Percentiles rank a stretch among this genome's conserved stretches.
These are phyloP conservation scores for Neurospora sp. DNA, from an alignment of 495 filamentous ascomycete genomes.

Conservation along the genomic window DNA sequence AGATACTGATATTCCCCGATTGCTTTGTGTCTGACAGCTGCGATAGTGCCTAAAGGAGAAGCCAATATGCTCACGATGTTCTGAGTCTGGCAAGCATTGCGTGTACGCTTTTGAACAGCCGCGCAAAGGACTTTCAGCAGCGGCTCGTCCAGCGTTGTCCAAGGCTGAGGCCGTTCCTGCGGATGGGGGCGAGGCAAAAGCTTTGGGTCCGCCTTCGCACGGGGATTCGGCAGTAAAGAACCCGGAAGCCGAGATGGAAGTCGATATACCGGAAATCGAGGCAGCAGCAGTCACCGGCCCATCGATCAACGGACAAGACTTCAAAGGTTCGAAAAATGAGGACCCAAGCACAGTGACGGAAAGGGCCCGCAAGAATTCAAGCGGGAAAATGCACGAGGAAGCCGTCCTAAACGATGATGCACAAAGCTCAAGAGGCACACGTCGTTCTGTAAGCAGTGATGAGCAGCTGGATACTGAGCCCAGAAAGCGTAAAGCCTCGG, in stretches of 20 bases:
- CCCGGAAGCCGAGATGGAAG: background rate
- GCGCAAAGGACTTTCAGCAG: background rate
- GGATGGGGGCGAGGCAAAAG: background rate
- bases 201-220: background rate
- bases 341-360: background rate
- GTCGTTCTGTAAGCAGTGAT: background rate
- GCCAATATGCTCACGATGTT: background rate
- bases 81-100: background rate
- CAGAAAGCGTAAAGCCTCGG: slow-evolving; percentile 4
- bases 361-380: background rate
- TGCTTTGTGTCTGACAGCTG: background rate
- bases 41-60: background rate
- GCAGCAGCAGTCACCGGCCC: background rate
- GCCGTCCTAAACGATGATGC: background rate
- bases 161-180: background rate
- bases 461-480: background rate
- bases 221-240: background rate
- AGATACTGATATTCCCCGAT: background rate
- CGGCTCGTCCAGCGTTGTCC: background rate
- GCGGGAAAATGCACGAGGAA: background rate
- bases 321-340: background rate
- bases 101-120: background rate
- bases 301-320: background rate
- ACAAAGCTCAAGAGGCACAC: background rate
- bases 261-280: background rate